These are phyloP conservation scores for Tylopilus sp. DNA, from an alignment of 768 basidiomycete genomes.

Conservation along the genomic window DNA sequence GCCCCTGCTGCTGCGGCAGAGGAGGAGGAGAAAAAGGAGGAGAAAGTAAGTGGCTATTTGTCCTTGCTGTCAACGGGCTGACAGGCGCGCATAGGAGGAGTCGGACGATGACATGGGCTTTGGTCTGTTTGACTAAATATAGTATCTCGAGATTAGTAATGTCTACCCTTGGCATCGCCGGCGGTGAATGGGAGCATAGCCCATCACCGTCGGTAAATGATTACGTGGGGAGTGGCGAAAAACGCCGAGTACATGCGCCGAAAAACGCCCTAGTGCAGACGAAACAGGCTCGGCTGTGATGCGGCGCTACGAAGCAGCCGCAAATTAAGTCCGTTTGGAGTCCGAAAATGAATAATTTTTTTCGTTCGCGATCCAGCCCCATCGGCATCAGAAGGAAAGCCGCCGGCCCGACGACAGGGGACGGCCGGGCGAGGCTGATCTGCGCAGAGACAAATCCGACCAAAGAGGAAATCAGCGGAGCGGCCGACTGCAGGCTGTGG, in stretches of 20 bases:
- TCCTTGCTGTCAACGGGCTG: not conserved
- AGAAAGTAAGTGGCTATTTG: constrained; percentile 56
- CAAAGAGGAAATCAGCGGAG: constrained; percentile 11
- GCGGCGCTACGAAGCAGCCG: not conserved
- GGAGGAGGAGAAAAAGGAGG: constrained; percentile 86
- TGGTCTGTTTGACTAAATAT: constrained; percentile 87
- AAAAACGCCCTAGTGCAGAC: not conserved
- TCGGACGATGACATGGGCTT: constrained; percentile 99
- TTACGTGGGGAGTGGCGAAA: constrained; percentile 13
- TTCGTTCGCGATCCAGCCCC: constrained; percentile 12
- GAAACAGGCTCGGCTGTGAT: not conserved
- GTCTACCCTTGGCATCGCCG: constrained; percentile 7
- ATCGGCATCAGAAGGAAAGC: constrained; percentile 32
- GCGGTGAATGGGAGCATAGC: constrained; percentile 17
- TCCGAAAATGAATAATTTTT: constrained; percentile 5
- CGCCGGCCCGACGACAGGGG: constrained; percentile 32
- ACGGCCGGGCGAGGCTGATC: constrained; percentile 28
- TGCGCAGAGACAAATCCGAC: constrained; percentile 21
- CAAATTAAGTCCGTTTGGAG: not conserved
- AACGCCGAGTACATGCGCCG: constrained; percentile 18
- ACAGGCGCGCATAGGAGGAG: constrained; percentile 59
- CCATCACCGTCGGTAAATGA: constrained; percentile 27
- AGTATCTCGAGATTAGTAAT: not conserved
- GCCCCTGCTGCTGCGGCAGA: constrained; percentile 53
- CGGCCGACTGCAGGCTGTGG: not conserved